phyloP scores from a whole-genome alignment of 208 protist species.

The Wallacemonas sp. region DNA sequence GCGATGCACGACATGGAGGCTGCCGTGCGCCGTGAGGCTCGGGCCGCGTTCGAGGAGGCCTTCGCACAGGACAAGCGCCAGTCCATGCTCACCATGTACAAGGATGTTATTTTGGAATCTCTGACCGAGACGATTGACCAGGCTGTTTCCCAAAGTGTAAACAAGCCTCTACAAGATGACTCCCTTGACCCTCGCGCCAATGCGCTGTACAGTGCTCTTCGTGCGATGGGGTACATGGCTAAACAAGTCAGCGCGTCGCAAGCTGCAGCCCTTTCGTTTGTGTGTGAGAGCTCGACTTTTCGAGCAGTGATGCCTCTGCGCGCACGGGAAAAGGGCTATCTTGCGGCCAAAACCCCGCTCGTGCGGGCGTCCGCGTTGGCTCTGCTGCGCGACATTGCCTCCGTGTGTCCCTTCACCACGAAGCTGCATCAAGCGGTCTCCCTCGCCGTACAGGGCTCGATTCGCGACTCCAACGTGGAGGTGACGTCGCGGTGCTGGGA shows the following conservation, averaged over 20 bases:
- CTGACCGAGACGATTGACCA: slow-evolving; percentile 46
- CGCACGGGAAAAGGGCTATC: slow-evolving; percentile 22
- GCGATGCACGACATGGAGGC: slow-evolving; percentile 84
- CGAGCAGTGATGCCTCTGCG: slow-evolving; percentile 43
- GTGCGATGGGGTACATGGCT: slow-evolving; percentile 81
- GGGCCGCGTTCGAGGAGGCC: slow-evolving; percentile 59
- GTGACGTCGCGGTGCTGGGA: slow-evolving; percentile 76
- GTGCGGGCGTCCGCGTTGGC: slow-evolving; percentile 74
- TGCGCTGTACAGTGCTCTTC: slow-evolving; percentile 52
- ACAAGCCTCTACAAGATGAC: slow-evolving; percentile 70
- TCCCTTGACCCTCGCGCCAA: slow-evolving; percentile 68
- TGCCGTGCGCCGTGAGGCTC: slow-evolving; percentile 47
- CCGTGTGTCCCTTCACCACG: slow-evolving; percentile 50
- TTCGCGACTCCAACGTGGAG: slow-evolving; percentile 48
- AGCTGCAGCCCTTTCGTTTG: slow-evolving; percentile 54
- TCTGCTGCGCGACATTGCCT: slow-evolving; percentile 73
- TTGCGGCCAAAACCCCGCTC: slow-evolving; percentile 59
- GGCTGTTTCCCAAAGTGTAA: slow-evolving; percentile 20
- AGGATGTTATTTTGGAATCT: slow-evolving; percentile 44
- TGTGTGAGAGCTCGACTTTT: slow-evolving; percentile 43
- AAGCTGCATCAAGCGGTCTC: slow-evolving; percentile 61
- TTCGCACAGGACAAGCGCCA: slow-evolving; percentile 61
- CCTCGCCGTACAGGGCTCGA: slow-evolving; percentile 41
- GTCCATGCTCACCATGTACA: slow-evolving; percentile 58
- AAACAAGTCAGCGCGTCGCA: slow-evolving; percentile 68